A percentile compares a stretch with the other conserved stretches of the same genome.
phyloP scores from a whole-genome alignment of 2,329 filamentous ascomycete species.

The Penicillium expansum region DNA sequence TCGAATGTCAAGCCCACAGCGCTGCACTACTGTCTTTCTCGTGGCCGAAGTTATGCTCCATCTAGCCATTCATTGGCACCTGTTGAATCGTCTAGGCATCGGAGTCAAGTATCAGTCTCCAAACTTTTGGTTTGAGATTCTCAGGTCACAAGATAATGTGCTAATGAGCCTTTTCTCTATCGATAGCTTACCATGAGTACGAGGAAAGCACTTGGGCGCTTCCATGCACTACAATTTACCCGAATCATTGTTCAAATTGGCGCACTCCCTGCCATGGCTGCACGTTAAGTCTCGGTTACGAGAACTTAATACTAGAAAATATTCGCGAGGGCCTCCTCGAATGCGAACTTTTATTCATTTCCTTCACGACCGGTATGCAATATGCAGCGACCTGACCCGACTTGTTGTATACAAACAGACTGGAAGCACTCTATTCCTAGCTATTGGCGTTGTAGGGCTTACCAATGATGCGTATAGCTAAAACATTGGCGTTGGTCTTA shows the following conservation, averaged over 20 bases:
- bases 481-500: constrained; percentile 57
- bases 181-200: not conserved
- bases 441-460: constrained; percentile 50
- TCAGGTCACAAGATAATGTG: not conserved
- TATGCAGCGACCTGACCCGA: constrained; percentile 61
- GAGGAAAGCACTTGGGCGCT: not conserved
- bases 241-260: not conserved
- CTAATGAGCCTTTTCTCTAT: too few relatives aligned
- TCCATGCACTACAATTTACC: not conserved
- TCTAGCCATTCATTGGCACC: not conserved
- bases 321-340: constrained; percentile 28
- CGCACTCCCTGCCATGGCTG: not conserved
- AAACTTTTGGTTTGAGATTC: too few relatives aligned
- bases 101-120: not conserved
- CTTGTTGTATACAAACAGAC: constrained; percentile 64
- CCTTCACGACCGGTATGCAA: constrained; percentile 44
- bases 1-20: not conserved
- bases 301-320: constrained; percentile 16
- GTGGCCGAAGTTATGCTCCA: too few relatives aligned
- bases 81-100: not conserved
- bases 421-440: constrained; percentile 63
- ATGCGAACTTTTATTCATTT: constrained; percentile 36
- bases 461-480: constrained; percentile 51
- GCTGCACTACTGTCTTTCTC: not conserved
- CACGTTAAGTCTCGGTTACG: not conserved